These are phyloP conservation scores for Betula pendula DNA, from an alignment of 306 rosid genomes.

Conservation along the genomic window DNA sequence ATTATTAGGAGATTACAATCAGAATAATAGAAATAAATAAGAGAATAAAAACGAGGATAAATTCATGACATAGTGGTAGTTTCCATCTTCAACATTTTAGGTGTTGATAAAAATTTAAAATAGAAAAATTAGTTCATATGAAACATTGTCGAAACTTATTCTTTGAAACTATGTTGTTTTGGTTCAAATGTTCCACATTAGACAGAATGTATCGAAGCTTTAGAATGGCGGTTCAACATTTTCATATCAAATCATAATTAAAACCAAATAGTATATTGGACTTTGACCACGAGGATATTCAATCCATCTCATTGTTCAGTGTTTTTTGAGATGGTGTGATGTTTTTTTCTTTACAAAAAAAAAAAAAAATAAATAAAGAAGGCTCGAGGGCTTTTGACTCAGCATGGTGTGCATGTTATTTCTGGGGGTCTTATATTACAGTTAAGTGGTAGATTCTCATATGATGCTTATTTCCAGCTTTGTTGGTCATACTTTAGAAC, in stretches of 20 bases:
- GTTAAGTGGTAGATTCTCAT: not conserved
- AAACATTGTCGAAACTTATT: not conserved
- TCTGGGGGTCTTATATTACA: not conserved
- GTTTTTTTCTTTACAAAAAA: not conserved
- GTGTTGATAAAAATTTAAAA: not conserved
- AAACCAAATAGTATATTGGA: not conserved
- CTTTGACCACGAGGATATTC: not conserved
- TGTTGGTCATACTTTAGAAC: not conserved
- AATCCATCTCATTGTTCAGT: not conserved
- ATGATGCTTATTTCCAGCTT: slow-evolving; percentile 10
- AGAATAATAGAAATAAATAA: too few relatives aligned
- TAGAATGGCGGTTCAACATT: not conserved
- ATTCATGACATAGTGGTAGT: too few relatives aligned
- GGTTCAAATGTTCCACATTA: not conserved
- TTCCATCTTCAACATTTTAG: too few relatives aligned
- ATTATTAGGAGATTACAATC: too few relatives aligned
- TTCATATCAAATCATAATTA: not conserved
- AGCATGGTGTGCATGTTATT: not conserved
- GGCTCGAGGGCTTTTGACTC: not conserved
- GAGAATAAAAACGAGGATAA: too few relatives aligned
- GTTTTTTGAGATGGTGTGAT: not conserved
- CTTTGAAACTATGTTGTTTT: not conserved
- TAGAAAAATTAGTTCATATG: too few relatives aligned
- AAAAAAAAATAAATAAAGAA: too few relatives aligned
- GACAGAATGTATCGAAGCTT: too few relatives aligned